Conservation (phyloP, 257 asterid species). For the Solanum sejunctum region DNA sequence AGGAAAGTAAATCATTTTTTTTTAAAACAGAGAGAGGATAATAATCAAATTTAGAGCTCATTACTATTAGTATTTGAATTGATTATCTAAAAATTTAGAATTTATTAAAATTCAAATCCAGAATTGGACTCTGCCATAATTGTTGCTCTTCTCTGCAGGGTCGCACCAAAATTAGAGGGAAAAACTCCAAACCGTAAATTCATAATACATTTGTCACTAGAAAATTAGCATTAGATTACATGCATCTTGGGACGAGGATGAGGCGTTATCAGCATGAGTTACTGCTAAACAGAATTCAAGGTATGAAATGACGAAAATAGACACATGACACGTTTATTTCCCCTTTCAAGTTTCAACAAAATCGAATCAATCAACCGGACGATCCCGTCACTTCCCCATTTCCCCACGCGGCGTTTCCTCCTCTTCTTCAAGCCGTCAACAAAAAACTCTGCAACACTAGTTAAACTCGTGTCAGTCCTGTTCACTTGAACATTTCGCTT, state of each 20-base stretch:
- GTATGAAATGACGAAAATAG: neutral
- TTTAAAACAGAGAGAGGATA: no score
- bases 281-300: neutral
- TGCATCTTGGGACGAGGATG: neutral
- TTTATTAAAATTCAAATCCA: neutral
- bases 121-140: neutral
- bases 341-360: neutral
- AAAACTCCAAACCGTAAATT: neutral
- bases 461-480: neutral
- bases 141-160: neutral
- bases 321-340: neutral
- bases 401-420: constrained; percentile 1
- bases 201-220: neutral
- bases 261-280: neutral
- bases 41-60: no score
- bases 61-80: no score
- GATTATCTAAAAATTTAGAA: no score
- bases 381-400: neutral
- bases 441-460: neutral
- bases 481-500: neutral
- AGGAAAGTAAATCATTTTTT: no score
- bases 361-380: neutral
- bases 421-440: neutral
- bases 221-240: neutral
- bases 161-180: neutral